Evolutionary conservation across 371 early-diverging fungal genomes (phyloP).

Genomic region (Mucor velutinosus): DNA sequence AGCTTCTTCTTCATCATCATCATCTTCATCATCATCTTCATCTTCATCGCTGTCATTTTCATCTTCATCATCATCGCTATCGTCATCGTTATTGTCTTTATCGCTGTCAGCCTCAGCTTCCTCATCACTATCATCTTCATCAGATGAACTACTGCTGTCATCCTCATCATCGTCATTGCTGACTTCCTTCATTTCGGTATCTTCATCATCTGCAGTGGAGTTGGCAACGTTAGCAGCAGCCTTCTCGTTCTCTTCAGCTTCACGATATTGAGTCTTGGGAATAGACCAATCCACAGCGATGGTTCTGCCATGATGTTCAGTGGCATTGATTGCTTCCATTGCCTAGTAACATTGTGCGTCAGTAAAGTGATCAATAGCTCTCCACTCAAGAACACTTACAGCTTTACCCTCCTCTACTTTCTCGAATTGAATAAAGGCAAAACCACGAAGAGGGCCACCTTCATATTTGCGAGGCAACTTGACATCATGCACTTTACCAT

Average conservation of each 20-base stretch:
- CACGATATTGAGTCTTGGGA: slow-evolving; percentile 72
- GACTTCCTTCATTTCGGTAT: slow-evolving; percentile 31
- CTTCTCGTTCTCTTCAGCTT: slow-evolving; percentile 55
- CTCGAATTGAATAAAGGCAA: slow-evolving; percentile 88
- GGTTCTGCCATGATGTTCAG: slow-evolving; percentile 67
- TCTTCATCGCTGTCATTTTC: slow-evolving; percentile 41
- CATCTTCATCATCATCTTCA: slow-evolving; percentile 34
- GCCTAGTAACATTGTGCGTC: slow-evolving; percentile 45
- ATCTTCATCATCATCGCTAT: slow-evolving; percentile 31
- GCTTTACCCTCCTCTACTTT: slow-evolving; percentile 66
- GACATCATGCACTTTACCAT: slow-evolving; percentile 68
- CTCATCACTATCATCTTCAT: slow-evolving; percentile 25
- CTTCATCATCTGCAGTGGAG: slow-evolving; percentile 19
- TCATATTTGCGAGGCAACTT: slow-evolving; percentile 77
- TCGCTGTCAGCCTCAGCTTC: slow-evolving; percentile 30
- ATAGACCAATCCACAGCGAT: slow-evolving; percentile 89
- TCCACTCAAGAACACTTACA: slow-evolving; percentile 22
- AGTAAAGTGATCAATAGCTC: not conserved
- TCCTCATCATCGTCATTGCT: slow-evolving; percentile 31
- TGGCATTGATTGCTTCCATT: slow-evolving; percentile 76
- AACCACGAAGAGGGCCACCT: slow-evolving; percentile 77
- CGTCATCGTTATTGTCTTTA: slow-evolving; percentile 27
- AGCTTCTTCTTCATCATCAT: slow-evolving; percentile 42
- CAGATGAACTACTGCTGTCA: not conserved
- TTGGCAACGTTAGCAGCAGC: slow-evolving; percentile 10